Evolutionary conservation across 768 basidiomycete species (phyloP).

Genomic region (Pilatotrama ljubarskyi): DNA sequence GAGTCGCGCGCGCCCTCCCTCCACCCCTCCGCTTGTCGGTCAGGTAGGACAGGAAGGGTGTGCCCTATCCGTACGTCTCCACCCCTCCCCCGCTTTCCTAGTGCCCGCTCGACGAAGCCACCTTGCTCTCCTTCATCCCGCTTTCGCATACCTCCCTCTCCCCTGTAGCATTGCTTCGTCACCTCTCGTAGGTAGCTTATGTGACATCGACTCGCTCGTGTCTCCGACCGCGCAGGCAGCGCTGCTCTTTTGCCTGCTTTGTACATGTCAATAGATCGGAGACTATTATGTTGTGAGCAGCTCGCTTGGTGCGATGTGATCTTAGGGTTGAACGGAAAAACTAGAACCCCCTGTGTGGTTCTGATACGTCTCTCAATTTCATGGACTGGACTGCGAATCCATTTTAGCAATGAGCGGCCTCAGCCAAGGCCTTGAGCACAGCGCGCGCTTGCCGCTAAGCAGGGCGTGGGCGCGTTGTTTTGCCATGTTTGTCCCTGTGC

Average conservation of each 20-base stretch:
- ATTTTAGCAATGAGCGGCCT: too few relatives aligned
- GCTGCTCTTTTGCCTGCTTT: conserved; percentile 13
- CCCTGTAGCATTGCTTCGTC: conserved; percentile 23
- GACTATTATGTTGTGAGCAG: conserved; percentile 18
- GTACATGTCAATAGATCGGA: conserved; percentile 22
- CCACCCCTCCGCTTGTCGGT: conserved; percentile 12
- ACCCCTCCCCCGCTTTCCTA: conserved; percentile 5
- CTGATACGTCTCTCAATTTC: too few relatives aligned
- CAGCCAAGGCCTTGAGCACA: too few relatives aligned
- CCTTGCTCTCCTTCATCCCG: conserved; percentile 12
- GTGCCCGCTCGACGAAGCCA: conserved; percentile 20
- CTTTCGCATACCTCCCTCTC: not conserved
- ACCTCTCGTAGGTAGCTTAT: conserved; percentile 25
- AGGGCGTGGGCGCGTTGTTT: conserved; percentile 2
- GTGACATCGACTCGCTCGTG: conserved; percentile 21
- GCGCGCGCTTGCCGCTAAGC: not conserved
- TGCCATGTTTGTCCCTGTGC: not conserved
- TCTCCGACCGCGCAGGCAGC: conserved; percentile 17
- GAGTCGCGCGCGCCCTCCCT: conserved; percentile 25
- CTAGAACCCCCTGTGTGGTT: not conserved
- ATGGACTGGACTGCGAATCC: not conserved
- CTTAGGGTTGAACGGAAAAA: too few relatives aligned
- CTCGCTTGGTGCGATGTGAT: not conserved
- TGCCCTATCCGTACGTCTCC: conserved; percentile 13
- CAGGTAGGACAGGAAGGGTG: not conserved